Evolutionary conservation across 1,139 yeast species (phyloP), one percentile per base, ranked within the genome.

Genomic region (Hemisphaericaspora subhashii): DNA sequence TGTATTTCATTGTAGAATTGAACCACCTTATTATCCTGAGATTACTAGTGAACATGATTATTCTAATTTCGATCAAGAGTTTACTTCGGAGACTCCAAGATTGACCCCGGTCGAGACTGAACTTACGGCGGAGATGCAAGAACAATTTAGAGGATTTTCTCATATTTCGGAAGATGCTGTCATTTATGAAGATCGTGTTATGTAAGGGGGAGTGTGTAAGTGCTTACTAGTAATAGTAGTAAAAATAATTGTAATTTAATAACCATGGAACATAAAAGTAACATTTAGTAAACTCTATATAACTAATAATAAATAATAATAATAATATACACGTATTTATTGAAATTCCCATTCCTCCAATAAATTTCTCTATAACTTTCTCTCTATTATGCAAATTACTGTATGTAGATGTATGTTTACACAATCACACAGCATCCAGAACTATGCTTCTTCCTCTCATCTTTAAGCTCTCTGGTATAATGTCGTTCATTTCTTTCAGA

Each of bases 81-180:
- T 92, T 58, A 92, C 98, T 1, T 80, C 88, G 2, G 98, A 94
- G 57, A 86, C 95, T 23, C 98, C 98, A 28, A 83, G 95, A 38
- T 74, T 92, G 62, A 92, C 98, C 0, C 98, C 98, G 1, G 92
- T 92, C 36, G 92, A 87, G 45, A 84, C 96, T 13, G 83, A 86
- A 4, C 73, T 92, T 58, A 85, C 95, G 12, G 81, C 94, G 1
- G 81, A 83, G 31, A 85, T 86, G 82, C 98, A 92, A 71, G 97
- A 92, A 55, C 95, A 88, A 67, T 92, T 92, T 75, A 81, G 98
- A 55, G 98, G 98, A 3, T 92, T 92, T 64, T 87, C 97, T 1
- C 92, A 88, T 60, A 80, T 88, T 55, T 80, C 87, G 31, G 95
- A 85, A 31, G 86, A 80, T 38, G 74, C 73, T 5, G 59, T 68